phyloP scores from a whole-genome alignment of 75 land plant genomes.

The Chamaecyparis obtusa region DNA sequence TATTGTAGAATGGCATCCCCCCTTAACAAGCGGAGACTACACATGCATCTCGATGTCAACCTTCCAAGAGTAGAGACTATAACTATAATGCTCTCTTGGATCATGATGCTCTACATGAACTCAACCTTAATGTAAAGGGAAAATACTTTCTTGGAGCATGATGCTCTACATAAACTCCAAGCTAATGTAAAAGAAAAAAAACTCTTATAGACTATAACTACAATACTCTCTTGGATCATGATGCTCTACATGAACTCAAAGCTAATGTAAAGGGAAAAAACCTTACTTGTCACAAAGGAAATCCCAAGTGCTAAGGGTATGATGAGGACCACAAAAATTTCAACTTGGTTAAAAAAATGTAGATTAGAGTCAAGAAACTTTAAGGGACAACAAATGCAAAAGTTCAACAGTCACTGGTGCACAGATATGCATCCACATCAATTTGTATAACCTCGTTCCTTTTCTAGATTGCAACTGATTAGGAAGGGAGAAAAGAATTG shows the following conservation, averaged over 20 bases:
- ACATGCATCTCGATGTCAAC: background rate
- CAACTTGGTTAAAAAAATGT: background rate
- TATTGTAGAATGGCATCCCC: background rate
- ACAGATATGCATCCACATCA: background rate
- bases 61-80: background rate
- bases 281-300: background rate
- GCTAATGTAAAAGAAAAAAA: background rate
- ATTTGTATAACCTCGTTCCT: background rate
- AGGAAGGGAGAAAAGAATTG: background rate
- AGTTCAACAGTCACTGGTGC: background rate
- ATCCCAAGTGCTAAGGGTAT: background rate
- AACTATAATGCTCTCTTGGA: background rate
- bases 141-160: background rate
- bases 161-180: background rate
- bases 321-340: background rate
- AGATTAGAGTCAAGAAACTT: background rate
- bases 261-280: no score
- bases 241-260: background rate
- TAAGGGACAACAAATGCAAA: background rate
- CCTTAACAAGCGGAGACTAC: background rate
- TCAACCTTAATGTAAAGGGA: no score
- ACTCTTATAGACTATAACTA: background rate
- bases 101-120: background rate
- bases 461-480: background rate
- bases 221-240: background rate